Percentiles rank a stretch among this genome's conserved stretches.
Conservation (phyloP, 2,329 filamentous ascomycete species). For the Xylaria polymorpha region DNA sequence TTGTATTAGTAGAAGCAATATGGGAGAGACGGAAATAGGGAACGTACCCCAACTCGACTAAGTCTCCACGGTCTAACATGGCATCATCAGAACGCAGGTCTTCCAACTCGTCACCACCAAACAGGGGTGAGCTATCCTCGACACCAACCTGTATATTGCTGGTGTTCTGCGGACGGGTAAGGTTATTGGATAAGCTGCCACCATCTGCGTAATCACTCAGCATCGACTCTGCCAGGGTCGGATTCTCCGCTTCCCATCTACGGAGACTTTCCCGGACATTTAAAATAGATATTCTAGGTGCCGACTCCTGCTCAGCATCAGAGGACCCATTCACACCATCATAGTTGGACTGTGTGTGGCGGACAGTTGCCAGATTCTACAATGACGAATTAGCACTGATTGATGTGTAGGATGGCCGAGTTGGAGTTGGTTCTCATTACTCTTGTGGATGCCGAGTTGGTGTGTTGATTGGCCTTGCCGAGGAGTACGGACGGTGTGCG, state of each 20-base stretch:
- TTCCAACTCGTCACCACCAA: slow-evolving; percentile 53
- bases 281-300: slow-evolving; percentile 38
- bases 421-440: slow-evolving; percentile 37
- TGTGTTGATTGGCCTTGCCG: slow-evolving; percentile 18
- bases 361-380: slow-evolving; percentile 47
- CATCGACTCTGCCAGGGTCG: slow-evolving; percentile 40
- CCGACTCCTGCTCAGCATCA: slow-evolving; percentile 14
- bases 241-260: slow-evolving; percentile 56
- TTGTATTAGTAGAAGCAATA: slow-evolving; percentile 31
- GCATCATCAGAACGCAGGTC: slow-evolving; percentile 52
- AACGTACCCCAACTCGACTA: slow-evolving; percentile 61
- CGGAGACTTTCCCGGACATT: slow-evolving; percentile 58
- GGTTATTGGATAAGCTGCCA: slow-evolving; percentile 50
- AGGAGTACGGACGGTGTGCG: slow-evolving; percentile 27
- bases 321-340: slow-evolving; percentile 17
- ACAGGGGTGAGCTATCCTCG: slow-evolving; percentile 46
- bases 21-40: neutral
- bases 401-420: neutral
- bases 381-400: slow-evolving; percentile 30
- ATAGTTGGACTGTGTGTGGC: slow-evolving; percentile 31
- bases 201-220: slow-evolving; percentile 47
- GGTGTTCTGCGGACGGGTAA: slow-evolving; percentile 53
- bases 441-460: slow-evolving; percentile 39
- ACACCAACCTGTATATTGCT: slow-evolving; percentile 48
- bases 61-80: slow-evolving; percentile 57